Conservation (phyloP, 139 green algal species). For the Astrephomene gubernaculifera region DNA sequence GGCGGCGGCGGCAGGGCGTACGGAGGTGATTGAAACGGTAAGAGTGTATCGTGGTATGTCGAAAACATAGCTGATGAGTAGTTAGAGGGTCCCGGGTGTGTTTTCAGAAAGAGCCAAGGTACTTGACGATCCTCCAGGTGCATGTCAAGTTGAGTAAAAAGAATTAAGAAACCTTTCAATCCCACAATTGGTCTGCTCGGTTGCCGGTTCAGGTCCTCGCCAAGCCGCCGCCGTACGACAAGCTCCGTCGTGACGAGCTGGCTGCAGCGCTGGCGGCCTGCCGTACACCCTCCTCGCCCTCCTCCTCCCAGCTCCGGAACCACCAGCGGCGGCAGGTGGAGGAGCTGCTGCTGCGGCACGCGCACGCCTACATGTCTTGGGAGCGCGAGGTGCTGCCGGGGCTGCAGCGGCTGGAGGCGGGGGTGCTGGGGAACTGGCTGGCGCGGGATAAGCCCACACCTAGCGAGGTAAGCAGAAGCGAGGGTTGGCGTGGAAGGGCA, state of each 20-base stretch:
- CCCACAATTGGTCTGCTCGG: background rate
- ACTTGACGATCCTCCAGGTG: background rate
- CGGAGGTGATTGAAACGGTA: conserved; percentile 20
- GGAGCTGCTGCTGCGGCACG: conserved; percentile 6
- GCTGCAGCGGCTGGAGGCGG: background rate
- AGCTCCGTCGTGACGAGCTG: conserved; percentile 22
- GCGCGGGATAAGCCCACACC: background rate
- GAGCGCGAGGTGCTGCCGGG: conserved; percentile 10
- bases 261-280: background rate
- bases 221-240: conserved; percentile 18
- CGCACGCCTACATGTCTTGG: conserved; percentile 24
- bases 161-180: background rate
- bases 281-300: no score
- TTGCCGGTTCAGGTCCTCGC: conserved; percentile 1
- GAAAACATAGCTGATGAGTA: background rate
- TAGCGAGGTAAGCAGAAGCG: background rate
- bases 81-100: background rate
- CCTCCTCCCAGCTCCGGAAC: background rate
- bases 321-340: conserved; percentile 17
- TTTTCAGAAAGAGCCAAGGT: background rate
- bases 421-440: background rate
- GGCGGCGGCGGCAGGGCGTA: background rate
- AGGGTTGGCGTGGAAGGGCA: no score
- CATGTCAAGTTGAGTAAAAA: background rate
- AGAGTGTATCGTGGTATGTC: background rate